These are phyloP conservation scores for Teratosphaeria gauchensis DNA, from an alignment of 2,329 filamentous ascomycete species.

Conservation along the genomic window DNA sequence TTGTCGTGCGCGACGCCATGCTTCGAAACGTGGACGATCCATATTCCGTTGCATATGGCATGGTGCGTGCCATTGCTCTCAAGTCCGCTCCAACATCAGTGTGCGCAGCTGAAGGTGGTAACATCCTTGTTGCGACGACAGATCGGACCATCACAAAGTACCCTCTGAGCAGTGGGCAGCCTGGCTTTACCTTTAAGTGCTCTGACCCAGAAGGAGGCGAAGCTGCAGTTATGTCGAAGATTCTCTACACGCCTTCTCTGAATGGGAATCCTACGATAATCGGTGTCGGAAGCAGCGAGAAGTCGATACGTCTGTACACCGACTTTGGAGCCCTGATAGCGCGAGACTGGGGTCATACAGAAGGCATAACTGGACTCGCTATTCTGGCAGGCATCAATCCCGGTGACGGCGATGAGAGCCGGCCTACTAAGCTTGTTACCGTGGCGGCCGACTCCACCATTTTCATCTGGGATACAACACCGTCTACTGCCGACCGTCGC, in stretches of 20 bases:
- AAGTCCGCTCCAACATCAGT: conserved; percentile 85
- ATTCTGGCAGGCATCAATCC: conserved; percentile 39
- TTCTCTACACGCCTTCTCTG: conserved; percentile 52
- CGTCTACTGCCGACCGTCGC: conserved; percentile 2
- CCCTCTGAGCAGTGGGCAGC: conserved; percentile 50
- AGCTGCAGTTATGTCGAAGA: conserved; percentile 70
- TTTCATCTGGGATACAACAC: conserved; percentile 36
- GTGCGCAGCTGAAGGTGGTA: conserved; percentile 53
- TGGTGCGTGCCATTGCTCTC: conserved; percentile 66
- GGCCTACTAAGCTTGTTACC: conserved; percentile 29
- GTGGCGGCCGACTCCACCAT: conserved; percentile 43
- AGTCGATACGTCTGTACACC: conserved; percentile 87
- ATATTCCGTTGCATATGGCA: conserved; percentile 64
- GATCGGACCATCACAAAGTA: conserved; percentile 53
- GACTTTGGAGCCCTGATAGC: conserved; percentile 69
- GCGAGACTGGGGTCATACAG: conserved; percentile 89
- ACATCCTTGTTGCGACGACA: conserved; percentile 50
- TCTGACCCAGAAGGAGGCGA: conserved; percentile 72
- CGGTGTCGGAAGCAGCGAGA: conserved; percentile 89
- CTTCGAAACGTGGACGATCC: conserved; percentile 51
- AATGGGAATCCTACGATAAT: conserved; percentile 60
- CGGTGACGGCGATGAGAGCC: background rate
- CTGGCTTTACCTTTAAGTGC: conserved; percentile 67
- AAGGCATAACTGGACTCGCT: conserved; percentile 78
- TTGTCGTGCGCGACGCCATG: conserved; percentile 72